phyloP scores from a whole-genome alignment of 1,139 yeast species.

The Dujonia santamariae region DNA sequence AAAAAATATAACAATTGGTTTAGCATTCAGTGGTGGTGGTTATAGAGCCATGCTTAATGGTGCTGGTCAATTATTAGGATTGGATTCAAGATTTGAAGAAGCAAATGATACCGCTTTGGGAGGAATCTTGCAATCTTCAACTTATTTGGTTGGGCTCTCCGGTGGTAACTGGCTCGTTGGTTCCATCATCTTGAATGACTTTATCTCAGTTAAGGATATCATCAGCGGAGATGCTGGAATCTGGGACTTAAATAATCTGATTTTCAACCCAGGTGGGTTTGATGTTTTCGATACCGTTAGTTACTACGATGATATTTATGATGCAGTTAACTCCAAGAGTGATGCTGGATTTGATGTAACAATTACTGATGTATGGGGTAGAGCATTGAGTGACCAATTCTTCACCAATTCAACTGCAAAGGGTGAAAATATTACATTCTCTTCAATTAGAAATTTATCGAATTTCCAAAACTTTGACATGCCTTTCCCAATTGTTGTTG shows the following conservation, averaged over 20 bases:
- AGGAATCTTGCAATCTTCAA: constrained; percentile 37
- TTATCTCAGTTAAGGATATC: constrained; percentile 37
- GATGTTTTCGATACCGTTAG: constrained; percentile 30
- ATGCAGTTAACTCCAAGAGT: constrained; percentile 28
- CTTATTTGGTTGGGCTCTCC: constrained; percentile 40
- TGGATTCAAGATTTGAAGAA: constrained; percentile 30
- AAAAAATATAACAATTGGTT: constrained; percentile 35
- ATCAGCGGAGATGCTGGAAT: constrained; percentile 22
- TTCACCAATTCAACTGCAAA: constrained; percentile 16
- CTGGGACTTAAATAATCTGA: constrained; percentile 40
- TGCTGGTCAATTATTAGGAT: constrained; percentile 38
- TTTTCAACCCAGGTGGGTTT: constrained; percentile 38
- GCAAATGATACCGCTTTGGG: constrained; percentile 31
- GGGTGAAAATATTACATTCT: constrained; percentile 39
- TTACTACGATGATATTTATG: constrained; percentile 29
- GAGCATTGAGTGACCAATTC: constrained; percentile 39
- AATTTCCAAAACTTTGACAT: constrained; percentile 31
- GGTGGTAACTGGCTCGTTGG: constrained; percentile 49
- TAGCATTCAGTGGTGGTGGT: constrained; percentile 47
- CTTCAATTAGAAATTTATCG: constrained; percentile 25
- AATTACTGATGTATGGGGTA: constrained; percentile 45
- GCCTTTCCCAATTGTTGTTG: constrained; percentile 42
- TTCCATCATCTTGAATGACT: constrained; percentile 33
- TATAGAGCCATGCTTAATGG: constrained; percentile 45
- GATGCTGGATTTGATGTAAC: constrained; percentile 37